These are phyloP conservation scores for Hortaea sp. DNA, from an alignment of 2,329 filamentous ascomycete species.

Conservation along the genomic window DNA sequence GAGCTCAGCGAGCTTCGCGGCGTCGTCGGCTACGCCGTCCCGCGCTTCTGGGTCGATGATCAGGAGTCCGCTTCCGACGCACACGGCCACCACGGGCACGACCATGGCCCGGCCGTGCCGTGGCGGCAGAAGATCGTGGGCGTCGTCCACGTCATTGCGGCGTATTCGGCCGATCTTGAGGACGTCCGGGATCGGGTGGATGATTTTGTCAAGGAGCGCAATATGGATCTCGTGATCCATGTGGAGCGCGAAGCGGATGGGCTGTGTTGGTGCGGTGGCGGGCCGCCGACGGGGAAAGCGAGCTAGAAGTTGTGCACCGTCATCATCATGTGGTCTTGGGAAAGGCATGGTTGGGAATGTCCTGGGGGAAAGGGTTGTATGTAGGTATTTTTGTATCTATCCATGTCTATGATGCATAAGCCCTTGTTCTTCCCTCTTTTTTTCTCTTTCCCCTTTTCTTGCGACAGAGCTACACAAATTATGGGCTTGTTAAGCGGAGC, in stretches of 20 bases:
- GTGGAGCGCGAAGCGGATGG: conserved; percentile 58
- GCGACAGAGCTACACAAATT: no score
- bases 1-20: conserved; percentile 74
- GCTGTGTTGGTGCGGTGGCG: conserved; percentile 1
- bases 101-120: not conserved
- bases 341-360: no score
- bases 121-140: conserved; percentile 52
- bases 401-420: no score
- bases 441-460: no score
- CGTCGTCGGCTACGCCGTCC: conserved; percentile 74
- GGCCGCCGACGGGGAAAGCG: not conserved
- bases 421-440: no score
- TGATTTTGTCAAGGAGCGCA: conserved; percentile 58
- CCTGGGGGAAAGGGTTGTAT: no score
- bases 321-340: no score
- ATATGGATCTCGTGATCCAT: conserved; percentile 76
- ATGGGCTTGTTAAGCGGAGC: no score
- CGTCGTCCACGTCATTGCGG: conserved; percentile 76
- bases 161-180: conserved; percentile 61
- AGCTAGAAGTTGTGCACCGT: no score
- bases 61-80: conserved; percentile 21
- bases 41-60: conserved; percentile 89
- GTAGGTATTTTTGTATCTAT: no score
- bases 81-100: not conserved
- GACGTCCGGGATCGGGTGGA: conserved; percentile 73